Evolutionary conservation across 192 early-diverging fungal species (phyloP).

Genomic region (Paraglomus brasilianum): DNA sequence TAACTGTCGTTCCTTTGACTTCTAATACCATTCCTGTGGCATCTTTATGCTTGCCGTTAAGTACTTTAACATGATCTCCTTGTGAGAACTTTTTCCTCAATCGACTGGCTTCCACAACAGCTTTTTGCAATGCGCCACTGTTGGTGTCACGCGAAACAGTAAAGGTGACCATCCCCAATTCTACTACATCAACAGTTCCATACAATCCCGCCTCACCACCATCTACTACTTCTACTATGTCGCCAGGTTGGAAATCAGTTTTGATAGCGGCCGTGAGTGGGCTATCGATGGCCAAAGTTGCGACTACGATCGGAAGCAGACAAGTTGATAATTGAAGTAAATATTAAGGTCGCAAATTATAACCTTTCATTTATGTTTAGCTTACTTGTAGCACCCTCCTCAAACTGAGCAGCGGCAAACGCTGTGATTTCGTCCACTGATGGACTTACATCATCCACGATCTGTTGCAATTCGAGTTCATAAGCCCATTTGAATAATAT

Average conservation of each 20-base stretch:
- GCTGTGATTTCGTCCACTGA: slow-evolving; percentile 89
- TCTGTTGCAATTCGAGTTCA: slow-evolving; percentile 18
- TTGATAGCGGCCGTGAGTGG: slow-evolving; percentile 51
- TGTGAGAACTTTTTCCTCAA: slow-evolving; percentile 86
- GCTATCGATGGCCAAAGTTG: slow-evolving; percentile 42
- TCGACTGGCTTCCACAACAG: slow-evolving; percentile 62
- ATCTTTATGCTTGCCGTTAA: slow-evolving; percentile 78
- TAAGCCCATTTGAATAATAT: not conserved
- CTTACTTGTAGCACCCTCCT: slow-evolving; percentile 57
- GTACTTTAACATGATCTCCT: slow-evolving; percentile 94
- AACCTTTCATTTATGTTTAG: no score
- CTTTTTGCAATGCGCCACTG: slow-evolving; percentile 46
- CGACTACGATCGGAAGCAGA: slow-evolving; percentile 35
- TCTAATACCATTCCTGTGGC: slow-evolving; percentile 88
- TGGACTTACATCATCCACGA: slow-evolving; percentile 73
- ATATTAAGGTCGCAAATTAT: no score
- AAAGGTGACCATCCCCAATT: slow-evolving; percentile 71
- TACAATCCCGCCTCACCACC: slow-evolving; percentile 80
- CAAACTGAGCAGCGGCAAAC: slow-evolving; percentile 75
- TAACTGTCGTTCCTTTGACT: slow-evolving; percentile 78
- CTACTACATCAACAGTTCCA: slow-evolving; percentile 75
- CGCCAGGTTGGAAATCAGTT: slow-evolving; percentile 70
- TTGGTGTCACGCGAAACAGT: slow-evolving; percentile 59
- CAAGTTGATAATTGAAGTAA: not conserved
- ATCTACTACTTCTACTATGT: slow-evolving; percentile 80